phyloP scores from a whole-genome alignment of 1,284 basidiomycete genomes.

The Ceratobasidium sp. region DNA sequence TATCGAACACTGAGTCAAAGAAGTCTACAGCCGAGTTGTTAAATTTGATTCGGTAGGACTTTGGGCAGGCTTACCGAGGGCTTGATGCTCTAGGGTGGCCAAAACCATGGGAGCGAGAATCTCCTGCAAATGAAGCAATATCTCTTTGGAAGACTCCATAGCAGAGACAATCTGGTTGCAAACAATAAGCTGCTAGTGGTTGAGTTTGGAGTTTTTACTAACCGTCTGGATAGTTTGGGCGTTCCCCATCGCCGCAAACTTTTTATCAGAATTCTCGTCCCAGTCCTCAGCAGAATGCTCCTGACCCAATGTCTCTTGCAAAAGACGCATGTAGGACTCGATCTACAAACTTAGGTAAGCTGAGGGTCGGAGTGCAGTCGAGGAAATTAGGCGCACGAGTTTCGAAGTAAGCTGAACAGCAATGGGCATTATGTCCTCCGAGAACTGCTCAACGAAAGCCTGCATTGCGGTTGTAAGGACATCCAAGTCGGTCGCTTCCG shows the following conservation, averaged over 20 bases:
- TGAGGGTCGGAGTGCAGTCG: neutral
- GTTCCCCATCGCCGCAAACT: conserved; percentile 83
- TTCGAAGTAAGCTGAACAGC: conserved; percentile 81
- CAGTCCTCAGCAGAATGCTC: conserved; percentile 54
- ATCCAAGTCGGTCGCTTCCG: conserved; percentile 89
- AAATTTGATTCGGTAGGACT: neutral
- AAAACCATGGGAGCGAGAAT: conserved; percentile 80
- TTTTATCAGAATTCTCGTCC: conserved; percentile 80
- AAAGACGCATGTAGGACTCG: conserved; percentile 80
- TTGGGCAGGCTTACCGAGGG: conserved; percentile 60
- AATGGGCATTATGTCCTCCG: conserved; percentile 84
- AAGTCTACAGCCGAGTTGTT: conserved; percentile 60
- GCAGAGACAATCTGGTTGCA: conserved; percentile 63
- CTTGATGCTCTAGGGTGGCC: conserved; percentile 76
- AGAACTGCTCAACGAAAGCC: conserved; percentile 84
- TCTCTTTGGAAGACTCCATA: conserved; percentile 76
- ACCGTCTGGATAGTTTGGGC: conserved; percentile 81
- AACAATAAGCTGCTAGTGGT: neutral
- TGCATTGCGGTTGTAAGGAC: conserved; percentile 83
- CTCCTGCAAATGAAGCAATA: conserved; percentile 80
- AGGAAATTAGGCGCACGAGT: conserved; percentile 60
- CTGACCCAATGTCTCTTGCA: conserved; percentile 66
- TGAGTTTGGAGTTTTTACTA: conserved; percentile 43
- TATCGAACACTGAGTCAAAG: conserved; percentile 87
- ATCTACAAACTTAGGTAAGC: conserved; percentile 56